These are phyloP conservation scores for Hypoxylon cercidicola DNA, from an alignment of 495 filamentous ascomycete species.

Conservation along the genomic window DNA sequence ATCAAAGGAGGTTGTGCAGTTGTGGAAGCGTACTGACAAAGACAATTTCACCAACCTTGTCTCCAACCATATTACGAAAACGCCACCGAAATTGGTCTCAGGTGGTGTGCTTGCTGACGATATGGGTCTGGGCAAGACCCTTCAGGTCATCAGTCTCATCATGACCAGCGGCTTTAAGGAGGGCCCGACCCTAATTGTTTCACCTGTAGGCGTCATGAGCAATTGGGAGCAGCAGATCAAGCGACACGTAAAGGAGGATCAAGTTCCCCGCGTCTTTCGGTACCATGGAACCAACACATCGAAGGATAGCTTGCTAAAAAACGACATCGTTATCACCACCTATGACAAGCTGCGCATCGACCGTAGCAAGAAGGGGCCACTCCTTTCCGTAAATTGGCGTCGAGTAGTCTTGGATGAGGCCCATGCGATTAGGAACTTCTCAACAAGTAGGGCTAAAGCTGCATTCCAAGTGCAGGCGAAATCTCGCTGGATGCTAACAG, in stretches of 20 bases:
- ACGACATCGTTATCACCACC: conserved; percentile 84
- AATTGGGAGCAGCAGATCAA: conserved; percentile 90
- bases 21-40: conserved; percentile 74
- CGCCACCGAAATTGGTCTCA: conserved; percentile 70
- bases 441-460: conserved; percentile 75
- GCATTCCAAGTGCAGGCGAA: conserved; percentile 72
- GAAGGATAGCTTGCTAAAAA: conserved; percentile 64
- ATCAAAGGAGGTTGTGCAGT: conserved; percentile 74
- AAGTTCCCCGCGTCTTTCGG: conserved; percentile 71
- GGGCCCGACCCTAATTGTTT: conserved; percentile 79
- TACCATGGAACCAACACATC: conserved; percentile 77
- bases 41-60: conserved; percentile 77
- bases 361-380: conserved; percentile 47
- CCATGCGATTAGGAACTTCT: conserved; percentile 83
- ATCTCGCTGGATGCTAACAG: conserved; percentile 85
- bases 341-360: conserved; percentile 71
- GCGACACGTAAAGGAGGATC: conserved; percentile 71
- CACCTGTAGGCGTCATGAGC: conserved; percentile 89
- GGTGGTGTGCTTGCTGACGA: conserved; percentile 93
- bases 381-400: conserved; percentile 79
- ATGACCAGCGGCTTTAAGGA: conserved; percentile 64
- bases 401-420: conserved; percentile 90
- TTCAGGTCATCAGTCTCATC: conserved; percentile 87
- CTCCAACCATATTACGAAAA: conserved; percentile 72
- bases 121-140: conserved; percentile 94